Evolutionary conservation across 129 eudicot genomes (phyloP).

Genomic region (Escallonia herrerae): DNA sequence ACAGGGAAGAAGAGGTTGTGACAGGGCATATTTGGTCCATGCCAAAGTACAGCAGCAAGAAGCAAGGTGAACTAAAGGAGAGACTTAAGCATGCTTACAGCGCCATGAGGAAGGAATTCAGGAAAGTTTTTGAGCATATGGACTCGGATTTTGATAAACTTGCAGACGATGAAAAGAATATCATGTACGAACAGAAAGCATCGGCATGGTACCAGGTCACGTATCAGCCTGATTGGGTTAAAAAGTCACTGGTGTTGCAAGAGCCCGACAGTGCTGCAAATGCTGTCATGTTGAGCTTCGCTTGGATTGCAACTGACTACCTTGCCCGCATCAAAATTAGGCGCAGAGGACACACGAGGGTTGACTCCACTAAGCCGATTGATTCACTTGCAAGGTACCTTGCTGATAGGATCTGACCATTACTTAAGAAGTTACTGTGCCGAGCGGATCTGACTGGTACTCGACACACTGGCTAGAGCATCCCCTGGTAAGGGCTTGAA

Average conservation of each 20-base stretch:
- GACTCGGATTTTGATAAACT: slow-evolving; percentile 33
- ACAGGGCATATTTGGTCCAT: slow-evolving; percentile 78
- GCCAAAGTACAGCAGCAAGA: slow-evolving; percentile 50
- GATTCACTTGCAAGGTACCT: slow-evolving; percentile 47
- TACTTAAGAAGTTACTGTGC: background rate
- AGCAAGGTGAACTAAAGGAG: slow-evolving; percentile 61
- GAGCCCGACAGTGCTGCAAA: slow-evolving; percentile 28
- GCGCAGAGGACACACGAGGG: slow-evolving; percentile 13
- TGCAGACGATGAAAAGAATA: slow-evolving; percentile 41
- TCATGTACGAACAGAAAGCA: slow-evolving; percentile 51
- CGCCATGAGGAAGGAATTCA: slow-evolving; percentile 50
- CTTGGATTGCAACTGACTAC: slow-evolving; percentile 77
- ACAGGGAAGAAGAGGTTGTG: slow-evolving; percentile 61
- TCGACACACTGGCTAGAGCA: no score
- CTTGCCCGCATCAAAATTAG: slow-evolving; percentile 63
- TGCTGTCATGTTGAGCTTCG: slow-evolving; percentile 52
- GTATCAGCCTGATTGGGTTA: slow-evolving; percentile 48
- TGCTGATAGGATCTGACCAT: slow-evolving; percentile 34
- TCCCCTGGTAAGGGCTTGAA: no score
- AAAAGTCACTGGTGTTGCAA: slow-evolving; percentile 28
- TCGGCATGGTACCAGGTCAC: slow-evolving; percentile 79
- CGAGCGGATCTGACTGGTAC: no score
- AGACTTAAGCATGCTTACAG: slow-evolving; percentile 58
- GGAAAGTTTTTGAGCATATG: slow-evolving; percentile 48
- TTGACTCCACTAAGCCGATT: slow-evolving; percentile 41